Percentiles rank a stretch among this genome's conserved stretches.
phyloP scores from a whole-genome alignment of 345 rosid genomes.

The Aquilaria sinensis region DNA sequence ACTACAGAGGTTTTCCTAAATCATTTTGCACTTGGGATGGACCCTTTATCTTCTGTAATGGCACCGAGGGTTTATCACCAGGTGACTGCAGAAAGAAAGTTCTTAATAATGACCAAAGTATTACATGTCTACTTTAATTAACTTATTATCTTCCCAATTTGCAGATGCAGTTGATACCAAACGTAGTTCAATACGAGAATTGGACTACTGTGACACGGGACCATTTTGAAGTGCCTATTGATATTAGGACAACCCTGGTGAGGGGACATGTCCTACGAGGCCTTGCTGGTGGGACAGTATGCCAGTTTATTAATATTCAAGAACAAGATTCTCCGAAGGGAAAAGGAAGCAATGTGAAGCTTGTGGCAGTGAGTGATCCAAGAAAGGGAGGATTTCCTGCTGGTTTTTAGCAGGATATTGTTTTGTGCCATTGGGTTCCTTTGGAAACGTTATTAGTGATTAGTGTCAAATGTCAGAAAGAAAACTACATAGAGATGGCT shows the following conservation, averaged over 20 bases:
- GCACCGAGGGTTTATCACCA: conserved; percentile 63
- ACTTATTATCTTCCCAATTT: background rate
- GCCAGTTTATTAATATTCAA: conserved; percentile 41
- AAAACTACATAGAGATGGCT: too few species aligned
- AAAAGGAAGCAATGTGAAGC: conserved; percentile 15
- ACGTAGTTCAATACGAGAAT: conserved; percentile 37
- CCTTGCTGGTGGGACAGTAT: conserved; percentile 32
- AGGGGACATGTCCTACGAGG: conserved; percentile 46
- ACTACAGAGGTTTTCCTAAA: conserved; percentile 47
- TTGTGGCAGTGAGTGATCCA: conserved; percentile 59
- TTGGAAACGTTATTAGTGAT: too few species aligned
- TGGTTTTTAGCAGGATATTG: conserved; percentile 27
- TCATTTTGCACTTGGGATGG: conserved; percentile 44
- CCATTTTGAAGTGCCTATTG: conserved; percentile 42
- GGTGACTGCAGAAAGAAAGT: conserved; percentile 26
- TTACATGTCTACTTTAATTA: too few species aligned
- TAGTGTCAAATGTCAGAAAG: too few species aligned
- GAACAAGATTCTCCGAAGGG: conserved; percentile 11
- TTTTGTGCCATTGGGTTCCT: too few species aligned
- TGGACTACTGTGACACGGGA: conserved; percentile 44
- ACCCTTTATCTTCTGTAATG: conserved; percentile 47
- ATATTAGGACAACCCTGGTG: conserved; percentile 31
- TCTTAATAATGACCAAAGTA: background rate
- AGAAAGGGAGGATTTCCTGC: conserved; percentile 67
- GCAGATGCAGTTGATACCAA: conserved; percentile 41